Conservation (phyloP, 2,329 filamentous ascomycete species). For the Nemania sp. region DNA sequence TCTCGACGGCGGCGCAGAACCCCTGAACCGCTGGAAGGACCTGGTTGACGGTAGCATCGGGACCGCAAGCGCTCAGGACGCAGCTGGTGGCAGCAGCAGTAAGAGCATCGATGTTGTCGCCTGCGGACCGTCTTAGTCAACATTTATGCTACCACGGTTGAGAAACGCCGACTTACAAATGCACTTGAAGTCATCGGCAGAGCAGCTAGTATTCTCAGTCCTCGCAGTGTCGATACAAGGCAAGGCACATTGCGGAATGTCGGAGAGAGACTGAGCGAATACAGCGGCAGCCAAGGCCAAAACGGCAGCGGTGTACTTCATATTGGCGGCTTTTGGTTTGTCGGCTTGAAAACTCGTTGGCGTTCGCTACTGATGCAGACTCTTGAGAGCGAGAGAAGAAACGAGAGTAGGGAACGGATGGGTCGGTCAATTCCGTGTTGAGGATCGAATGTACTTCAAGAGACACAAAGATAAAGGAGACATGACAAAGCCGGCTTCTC, state of each 20-base stretch:
- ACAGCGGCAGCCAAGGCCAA: conserved; percentile 29
- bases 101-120: conserved; percentile 26
- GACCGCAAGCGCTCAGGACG: conserved; percentile 31
- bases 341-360: not conserved
- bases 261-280: conserved; percentile 33
- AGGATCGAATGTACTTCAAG: conserved; percentile 20
- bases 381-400: not conserved
- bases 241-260: conserved; percentile 33
- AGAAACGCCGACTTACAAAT: conserved; percentile 30
- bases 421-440: not conserved
- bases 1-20: conserved; percentile 32
- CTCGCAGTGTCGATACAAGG: conserved; percentile 33
- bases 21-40: conserved; percentile 33
- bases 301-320: conserved; percentile 35
- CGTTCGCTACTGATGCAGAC: conserved; percentile 4
- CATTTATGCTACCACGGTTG: not conserved
- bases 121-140: conserved; percentile 17
- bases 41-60: conserved; percentile 24
- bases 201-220: conserved; percentile 26
- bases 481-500: not conserved
- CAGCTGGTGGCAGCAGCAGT: conserved; percentile 29
- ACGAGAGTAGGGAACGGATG: not conserved
- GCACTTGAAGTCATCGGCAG: conserved; percentile 32
- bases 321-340: conserved; percentile 24
- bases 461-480: not conserved